Percentiles rank a stretch among this genome's conserved stretches.
phyloP scores from a whole-genome alignment of 306 rosid species.

The Trifolium repens region DNA sequence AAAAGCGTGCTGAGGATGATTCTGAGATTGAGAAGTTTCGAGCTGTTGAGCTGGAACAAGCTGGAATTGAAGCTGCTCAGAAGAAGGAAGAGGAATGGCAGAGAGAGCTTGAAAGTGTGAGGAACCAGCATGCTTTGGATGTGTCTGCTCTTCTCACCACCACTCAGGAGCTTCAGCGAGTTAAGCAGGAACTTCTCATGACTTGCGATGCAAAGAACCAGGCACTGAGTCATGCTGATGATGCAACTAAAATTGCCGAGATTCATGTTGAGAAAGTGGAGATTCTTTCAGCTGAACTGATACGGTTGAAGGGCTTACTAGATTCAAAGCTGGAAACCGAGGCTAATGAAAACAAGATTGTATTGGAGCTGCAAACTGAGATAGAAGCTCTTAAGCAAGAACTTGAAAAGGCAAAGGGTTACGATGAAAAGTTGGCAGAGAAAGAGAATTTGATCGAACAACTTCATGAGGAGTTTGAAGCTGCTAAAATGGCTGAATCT shows the following conservation, averaged over 20 bases:
- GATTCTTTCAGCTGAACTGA: slow-evolving; percentile 72
- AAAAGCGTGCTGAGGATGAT: slow-evolving; percentile 81
- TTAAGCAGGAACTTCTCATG: slow-evolving; percentile 80
- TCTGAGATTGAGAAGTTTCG: slow-evolving; percentile 97
- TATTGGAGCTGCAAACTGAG: slow-evolving; percentile 62
- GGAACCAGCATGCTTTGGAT: slow-evolving; percentile 86
- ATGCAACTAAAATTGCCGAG: slow-evolving; percentile 90
- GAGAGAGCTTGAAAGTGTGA: slow-evolving; percentile 81
- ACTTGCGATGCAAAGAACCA: slow-evolving; percentile 92
- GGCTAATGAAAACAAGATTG: slow-evolving; percentile 61
- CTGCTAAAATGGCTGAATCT: slow-evolving; percentile 89
- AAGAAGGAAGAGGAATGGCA: slow-evolving; percentile 90
- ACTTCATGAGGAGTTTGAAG: slow-evolving; percentile 82
- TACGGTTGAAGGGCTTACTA: slow-evolving; percentile 67
- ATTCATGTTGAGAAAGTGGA: slow-evolving; percentile 81
- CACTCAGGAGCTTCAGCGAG: slow-evolving; percentile 83
- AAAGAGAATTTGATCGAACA: slow-evolving; percentile 75
- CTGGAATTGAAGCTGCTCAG: slow-evolving; percentile 83
- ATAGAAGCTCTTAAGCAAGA: slow-evolving; percentile 64
- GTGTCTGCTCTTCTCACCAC: slow-evolving; percentile 76
- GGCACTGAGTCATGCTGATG: slow-evolving; percentile 90
- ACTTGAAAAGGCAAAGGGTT: slow-evolving; percentile 61
- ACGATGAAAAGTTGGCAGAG: slow-evolving; percentile 59
- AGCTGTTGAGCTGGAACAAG: slow-evolving; percentile 93
- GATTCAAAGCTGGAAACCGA: slow-evolving; percentile 78